Evolutionary conservation across 2,329 filamentous ascomycete genomes (phyloP).

Genomic region (Trichoderma cornu-damae): DNA sequence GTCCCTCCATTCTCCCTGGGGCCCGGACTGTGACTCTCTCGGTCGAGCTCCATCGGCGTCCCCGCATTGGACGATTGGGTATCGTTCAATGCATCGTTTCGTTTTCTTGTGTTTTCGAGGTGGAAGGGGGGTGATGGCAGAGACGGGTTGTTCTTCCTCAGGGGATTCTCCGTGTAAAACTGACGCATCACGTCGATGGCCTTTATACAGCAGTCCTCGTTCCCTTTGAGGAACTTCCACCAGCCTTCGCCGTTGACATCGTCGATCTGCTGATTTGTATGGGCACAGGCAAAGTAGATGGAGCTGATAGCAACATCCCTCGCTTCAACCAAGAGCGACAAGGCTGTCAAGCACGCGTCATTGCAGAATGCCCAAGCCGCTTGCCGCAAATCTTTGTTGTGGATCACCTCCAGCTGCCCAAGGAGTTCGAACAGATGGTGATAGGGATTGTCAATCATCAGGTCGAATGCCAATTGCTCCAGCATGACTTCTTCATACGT

Average conservation of each 20-base stretch:
- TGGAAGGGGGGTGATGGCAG: slow-evolving; percentile 51
- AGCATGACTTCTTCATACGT: slow-evolving; percentile 90
- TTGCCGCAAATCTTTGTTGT: slow-evolving; percentile 78
- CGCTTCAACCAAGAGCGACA: slow-evolving; percentile 76
- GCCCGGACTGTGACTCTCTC: slow-evolving; percentile 46
- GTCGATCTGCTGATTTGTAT: slow-evolving; percentile 69
- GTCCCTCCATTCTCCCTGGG: slow-evolving; percentile 37
- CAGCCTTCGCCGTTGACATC: slow-evolving; percentile 72
- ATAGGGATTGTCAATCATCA: slow-evolving; percentile 86
- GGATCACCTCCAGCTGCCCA: slow-evolving; percentile 64
- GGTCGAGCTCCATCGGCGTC: slow-evolving; percentile 45
- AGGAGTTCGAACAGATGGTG: slow-evolving; percentile 77
- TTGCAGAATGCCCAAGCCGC: slow-evolving; percentile 92
- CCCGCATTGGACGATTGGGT: slow-evolving; percentile 45
- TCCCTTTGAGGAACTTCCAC: slow-evolving; percentile 77
- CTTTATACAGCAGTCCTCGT: slow-evolving; percentile 62
- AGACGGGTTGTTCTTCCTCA: slow-evolving; percentile 52
- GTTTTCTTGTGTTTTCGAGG: slow-evolving; percentile 51
- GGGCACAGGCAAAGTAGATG: slow-evolving; percentile 78
- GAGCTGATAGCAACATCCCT: slow-evolving; percentile 78
- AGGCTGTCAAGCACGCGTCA: slow-evolving; percentile 76
- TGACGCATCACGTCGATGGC: slow-evolving; percentile 73
- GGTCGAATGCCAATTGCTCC: slow-evolving; percentile 87
- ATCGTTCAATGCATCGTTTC: slow-evolving; percentile 40
- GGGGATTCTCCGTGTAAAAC: slow-evolving; percentile 61